These are phyloP conservation scores for Globisporangium uncinulatum DNA, from an alignment of 352 stramenopile species.

Conservation along the genomic window DNA sequence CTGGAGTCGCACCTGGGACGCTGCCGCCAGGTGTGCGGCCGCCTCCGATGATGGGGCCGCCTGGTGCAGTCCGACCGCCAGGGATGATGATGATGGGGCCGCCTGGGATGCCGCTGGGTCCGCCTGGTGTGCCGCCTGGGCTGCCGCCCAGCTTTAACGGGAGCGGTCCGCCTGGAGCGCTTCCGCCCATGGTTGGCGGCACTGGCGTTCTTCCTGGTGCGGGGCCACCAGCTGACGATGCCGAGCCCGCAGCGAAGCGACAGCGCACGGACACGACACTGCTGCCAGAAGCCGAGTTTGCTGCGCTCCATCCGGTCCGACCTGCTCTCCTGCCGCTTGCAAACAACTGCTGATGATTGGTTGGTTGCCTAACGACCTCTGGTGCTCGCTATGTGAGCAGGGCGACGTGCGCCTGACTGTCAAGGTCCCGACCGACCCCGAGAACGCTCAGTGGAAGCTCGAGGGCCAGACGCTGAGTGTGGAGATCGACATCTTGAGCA, in stretches of 20 bases:
- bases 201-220: slow-evolving; percentile 10
- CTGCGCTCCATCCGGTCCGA: slow-evolving; percentile 61
- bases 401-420: slow-evolving; percentile 60
- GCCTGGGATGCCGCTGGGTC: slow-evolving; percentile 21
- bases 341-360: too few relatives aligned
- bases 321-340: not conserved
- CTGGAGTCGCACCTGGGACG: slow-evolving; percentile 13
- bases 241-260: slow-evolving; percentile 60
- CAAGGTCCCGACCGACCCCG: slow-evolving; percentile 82
- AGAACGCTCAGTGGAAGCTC: slow-evolving; percentile 92
- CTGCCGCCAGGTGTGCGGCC: slow-evolving; percentile 20
- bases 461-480: slow-evolving; percentile 90
- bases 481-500: slow-evolving; percentile 84
- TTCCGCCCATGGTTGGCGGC: too few relatives aligned
- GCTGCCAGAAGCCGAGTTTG: slow-evolving; percentile 80
- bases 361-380: too few relatives aligned
- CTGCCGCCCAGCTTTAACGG: too few relatives aligned
- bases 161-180: slow-evolving; percentile 15
- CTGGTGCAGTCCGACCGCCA: slow-evolving; percentile 15
- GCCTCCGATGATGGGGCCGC: slow-evolving; percentile 17
- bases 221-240: slow-evolving; percentile 13
- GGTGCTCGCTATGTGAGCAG: slow-evolving; percentile 21
- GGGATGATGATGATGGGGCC: slow-evolving; percentile 23
- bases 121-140: slow-evolving; percentile 22
- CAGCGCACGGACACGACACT: slow-evolving; percentile 60